Conservation (phyloP, 1,284 basidiomycete species). For the Sphaerobolus stellatus region DNA sequence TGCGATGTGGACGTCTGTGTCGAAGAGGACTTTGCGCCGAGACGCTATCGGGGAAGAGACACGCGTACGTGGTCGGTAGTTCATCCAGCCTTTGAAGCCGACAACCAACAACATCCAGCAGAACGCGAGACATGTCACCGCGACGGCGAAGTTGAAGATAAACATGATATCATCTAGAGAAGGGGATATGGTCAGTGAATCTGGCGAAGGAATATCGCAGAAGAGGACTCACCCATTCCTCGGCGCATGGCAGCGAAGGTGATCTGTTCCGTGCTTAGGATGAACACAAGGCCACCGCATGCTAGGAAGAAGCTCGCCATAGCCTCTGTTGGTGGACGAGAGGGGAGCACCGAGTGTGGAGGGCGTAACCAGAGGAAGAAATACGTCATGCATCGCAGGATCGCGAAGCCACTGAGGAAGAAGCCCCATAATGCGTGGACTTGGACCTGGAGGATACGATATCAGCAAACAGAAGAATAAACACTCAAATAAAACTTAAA, state of each 20-base stretch:
- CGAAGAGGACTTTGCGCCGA: slow-evolving; percentile 3
- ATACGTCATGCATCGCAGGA: slow-evolving; percentile 84
- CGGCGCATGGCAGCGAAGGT: slow-evolving; percentile 90
- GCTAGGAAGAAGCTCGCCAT: slow-evolving; percentile 86
- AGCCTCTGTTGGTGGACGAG: slow-evolving; percentile 93
- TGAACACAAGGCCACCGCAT: slow-evolving; percentile 88
- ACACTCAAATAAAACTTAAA: neutral
- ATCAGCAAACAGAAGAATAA: slow-evolving; percentile 9
- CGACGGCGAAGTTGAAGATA: slow-evolving; percentile 78
- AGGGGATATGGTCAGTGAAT: slow-evolving; percentile 7
- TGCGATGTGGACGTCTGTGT: neutral
- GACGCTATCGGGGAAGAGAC: neutral
- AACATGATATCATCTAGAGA: slow-evolving; percentile 72
- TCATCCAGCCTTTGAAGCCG: slow-evolving; percentile 77
- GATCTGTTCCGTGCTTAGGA: slow-evolving; percentile 89
- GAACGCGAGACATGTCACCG: slow-evolving; percentile 79
- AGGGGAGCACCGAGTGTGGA: slow-evolving; percentile 75
- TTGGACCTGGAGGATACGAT: slow-evolving; percentile 56
- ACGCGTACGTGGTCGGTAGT: slow-evolving; percentile 20
- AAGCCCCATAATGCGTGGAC: slow-evolving; percentile 92
- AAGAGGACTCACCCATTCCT: slow-evolving; percentile 67
- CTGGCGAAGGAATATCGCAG: slow-evolving; percentile 18
- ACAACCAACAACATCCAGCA: slow-evolving; percentile 77
- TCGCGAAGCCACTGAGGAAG: slow-evolving; percentile 79
- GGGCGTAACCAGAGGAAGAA: slow-evolving; percentile 90